phyloP scores from a whole-genome alignment of 2,329 filamentous ascomycete genomes.

The Bisporella sp. region DNA sequence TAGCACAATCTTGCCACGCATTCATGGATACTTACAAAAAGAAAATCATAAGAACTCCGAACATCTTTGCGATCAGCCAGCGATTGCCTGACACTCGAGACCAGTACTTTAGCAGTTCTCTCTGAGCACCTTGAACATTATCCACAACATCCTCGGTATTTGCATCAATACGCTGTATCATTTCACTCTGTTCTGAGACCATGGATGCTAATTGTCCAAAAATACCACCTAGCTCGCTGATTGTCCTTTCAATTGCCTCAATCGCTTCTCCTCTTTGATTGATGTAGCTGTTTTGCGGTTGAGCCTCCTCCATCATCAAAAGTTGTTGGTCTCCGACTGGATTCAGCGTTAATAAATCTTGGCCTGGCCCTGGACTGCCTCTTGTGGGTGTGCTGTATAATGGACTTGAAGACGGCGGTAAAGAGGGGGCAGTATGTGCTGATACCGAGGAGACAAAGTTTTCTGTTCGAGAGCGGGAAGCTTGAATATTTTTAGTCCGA shows the following conservation, averaged over 20 bases:
- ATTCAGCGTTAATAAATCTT: conserved; percentile 76
- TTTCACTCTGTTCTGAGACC: conserved; percentile 95
- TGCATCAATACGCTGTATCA: conserved; percentile 95
- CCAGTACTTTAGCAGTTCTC: conserved; percentile 97
- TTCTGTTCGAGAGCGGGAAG: conserved; percentile 83
- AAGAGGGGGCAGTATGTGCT: conserved; percentile 60
- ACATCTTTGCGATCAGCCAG: conserved; percentile 87
- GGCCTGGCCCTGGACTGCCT: conserved; percentile 55
- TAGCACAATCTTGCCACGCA: neutral
- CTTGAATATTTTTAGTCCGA: conserved; percentile 95
- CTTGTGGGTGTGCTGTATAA: conserved; percentile 74
- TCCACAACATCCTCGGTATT: conserved; percentile 98
- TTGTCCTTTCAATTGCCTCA: conserved; percentile 93
- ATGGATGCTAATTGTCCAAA: conserved; percentile 93
- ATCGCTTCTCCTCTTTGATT: conserved; percentile 92
- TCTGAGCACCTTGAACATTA: conserved; percentile 94
- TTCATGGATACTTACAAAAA: conserved; percentile 49
- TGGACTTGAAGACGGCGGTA: conserved; percentile 73
- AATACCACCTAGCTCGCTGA: conserved; percentile 83
- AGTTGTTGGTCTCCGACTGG: conserved; percentile 82
- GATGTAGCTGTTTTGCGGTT: conserved; percentile 80
- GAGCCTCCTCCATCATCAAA: conserved; percentile 88
- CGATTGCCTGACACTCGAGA: conserved; percentile 86
- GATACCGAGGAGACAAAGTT: conserved; percentile 93
- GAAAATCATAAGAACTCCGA: conserved; percentile 92